Evolutionary conservation across 2,329 filamentous ascomycete species (phyloP).

Genomic region (Elsinoe necatrix): DNA sequence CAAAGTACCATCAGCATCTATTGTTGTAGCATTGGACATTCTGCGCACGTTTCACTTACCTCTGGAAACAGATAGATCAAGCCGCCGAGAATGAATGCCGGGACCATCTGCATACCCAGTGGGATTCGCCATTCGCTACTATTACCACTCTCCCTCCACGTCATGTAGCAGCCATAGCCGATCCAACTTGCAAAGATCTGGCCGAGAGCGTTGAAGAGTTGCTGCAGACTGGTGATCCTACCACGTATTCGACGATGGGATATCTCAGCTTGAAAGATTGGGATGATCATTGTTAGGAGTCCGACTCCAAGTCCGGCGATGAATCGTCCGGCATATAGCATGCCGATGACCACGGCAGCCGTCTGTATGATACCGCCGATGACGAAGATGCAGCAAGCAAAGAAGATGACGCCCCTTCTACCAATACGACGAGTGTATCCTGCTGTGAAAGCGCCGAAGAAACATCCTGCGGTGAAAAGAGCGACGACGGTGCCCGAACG

Average conservation of each 20-base stretch:
- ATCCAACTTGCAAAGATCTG: constrained; percentile 23
- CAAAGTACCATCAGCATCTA: not conserved
- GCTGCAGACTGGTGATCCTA: constrained; percentile 22
- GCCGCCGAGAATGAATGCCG: constrained; percentile 20
- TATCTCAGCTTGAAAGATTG: constrained; percentile 77
- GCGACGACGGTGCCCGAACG: constrained; percentile 22
- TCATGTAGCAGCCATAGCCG: constrained; percentile 22
- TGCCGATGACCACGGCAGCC: constrained; percentile 20
- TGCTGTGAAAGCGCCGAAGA: constrained; percentile 28
- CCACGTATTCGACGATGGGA: constrained; percentile 22
- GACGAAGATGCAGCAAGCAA: constrained; percentile 45
- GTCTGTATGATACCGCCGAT: constrained; percentile 23
- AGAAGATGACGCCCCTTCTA: constrained; percentile 59
- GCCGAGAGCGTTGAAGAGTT: constrained; percentile 22
- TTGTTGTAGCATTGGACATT: too few relatives aligned
- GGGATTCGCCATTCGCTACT: constrained; percentile 23
- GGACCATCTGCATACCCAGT: constrained; percentile 20
- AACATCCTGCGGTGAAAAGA: constrained; percentile 22
- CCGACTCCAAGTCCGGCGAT: constrained; percentile 24
- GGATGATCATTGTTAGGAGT: constrained; percentile 58
- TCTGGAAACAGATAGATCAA: constrained; percentile 23
- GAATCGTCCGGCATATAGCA: constrained; percentile 21
- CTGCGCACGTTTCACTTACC: too few relatives aligned
- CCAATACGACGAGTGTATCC: constrained; percentile 66
- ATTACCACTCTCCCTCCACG: constrained; percentile 20